Conservation (phyloP, 164 flowering plant species). For the Vitis labrusca region DNA sequence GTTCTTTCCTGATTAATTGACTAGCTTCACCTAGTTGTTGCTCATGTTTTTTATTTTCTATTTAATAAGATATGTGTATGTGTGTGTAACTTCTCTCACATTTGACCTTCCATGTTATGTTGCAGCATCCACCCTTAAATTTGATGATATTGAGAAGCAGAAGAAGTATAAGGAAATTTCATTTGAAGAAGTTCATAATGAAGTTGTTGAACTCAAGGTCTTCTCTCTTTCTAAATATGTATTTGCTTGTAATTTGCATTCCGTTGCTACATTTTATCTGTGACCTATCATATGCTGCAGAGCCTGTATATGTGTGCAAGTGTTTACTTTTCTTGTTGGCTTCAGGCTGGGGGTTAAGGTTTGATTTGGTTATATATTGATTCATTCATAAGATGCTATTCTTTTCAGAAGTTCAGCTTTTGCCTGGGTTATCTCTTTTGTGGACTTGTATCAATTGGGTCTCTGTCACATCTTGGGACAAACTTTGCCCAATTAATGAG, state of each 20-base stretch:
- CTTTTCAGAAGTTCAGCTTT: no score
- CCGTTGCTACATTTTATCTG: neutral
- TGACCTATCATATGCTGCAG: no score
- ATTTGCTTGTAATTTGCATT: neutral
- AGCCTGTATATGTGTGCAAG: no score
- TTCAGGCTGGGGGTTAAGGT: no score
- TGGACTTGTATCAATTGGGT: no score
- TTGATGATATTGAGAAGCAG: constrained; percentile 80
- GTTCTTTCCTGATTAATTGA: constrained; percentile 26
- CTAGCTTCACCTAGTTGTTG: neutral
- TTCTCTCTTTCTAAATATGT: constrained; percentile 5
- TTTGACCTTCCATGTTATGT: constrained; percentile 2
- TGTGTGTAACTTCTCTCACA: constrained; percentile 4
- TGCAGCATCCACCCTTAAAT: constrained; percentile 82
- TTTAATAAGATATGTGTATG: neutral
- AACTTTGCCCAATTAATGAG: no score
- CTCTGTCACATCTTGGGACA: no score
- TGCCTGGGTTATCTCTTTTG: no score
- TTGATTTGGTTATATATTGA: no score
- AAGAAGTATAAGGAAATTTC: constrained; percentile 63
- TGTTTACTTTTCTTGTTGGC: no score
- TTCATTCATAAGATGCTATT: no score
- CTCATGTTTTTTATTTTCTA: neutral
- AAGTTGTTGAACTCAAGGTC: constrained; percentile 76
- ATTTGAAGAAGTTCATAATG: constrained; percentile 61